Evolutionary conservation across 306 rosid genomes (phyloP), one percentile per base, ranked within the genome.

Genomic region (Cotoneaster glaucophyllus): DNA sequence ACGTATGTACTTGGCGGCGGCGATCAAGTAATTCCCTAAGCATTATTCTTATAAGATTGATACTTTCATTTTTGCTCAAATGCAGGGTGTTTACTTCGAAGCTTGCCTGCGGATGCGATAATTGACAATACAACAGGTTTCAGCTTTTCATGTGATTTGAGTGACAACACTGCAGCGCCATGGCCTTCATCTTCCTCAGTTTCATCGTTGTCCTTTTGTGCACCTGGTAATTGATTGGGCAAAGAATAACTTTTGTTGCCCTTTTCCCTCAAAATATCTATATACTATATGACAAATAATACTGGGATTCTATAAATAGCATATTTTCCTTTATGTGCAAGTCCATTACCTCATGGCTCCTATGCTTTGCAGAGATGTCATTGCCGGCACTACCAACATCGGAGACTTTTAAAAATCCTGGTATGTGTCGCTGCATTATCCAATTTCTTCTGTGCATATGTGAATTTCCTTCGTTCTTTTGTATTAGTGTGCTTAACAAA

Each of bases 111-210:
- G 67, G 96, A 96, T 77, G 85, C 90, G 89, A n/a, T 87, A 78
- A 87, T 89, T 74, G 99, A 96, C 85, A 96, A 90, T 37, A 44
- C 87, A 54, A 84, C 97, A 22, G 98, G 99, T 67, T 64, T 85
- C 83, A 90, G 96, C 88, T 93, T 96, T 87, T 87, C 87, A 26
- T 96, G 99, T 79, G 99, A 96, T 82, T 90, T 92, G 86, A 92
- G 86, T 66, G 98, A 96, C 85, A 96, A 96, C 79, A 84, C 89
- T 75, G 91, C 87, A 70, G 99, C 98, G 26, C 99, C 99, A 0
- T 96, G 99, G 99, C 99, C 99, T 77, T 88, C 88, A 3, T 92
- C 99, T 48, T 88, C 97, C 73, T 92, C 99, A 45, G 69, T 87
- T 31, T 81, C 99, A 44, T 88, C 99, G 4, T 15, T 92, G 73